Evolutionary conservation across 805 yeast genomes (phyloP), one percentile per base, ranked within the genome.

Genomic region (Metschnikowia hibisci): DNA sequence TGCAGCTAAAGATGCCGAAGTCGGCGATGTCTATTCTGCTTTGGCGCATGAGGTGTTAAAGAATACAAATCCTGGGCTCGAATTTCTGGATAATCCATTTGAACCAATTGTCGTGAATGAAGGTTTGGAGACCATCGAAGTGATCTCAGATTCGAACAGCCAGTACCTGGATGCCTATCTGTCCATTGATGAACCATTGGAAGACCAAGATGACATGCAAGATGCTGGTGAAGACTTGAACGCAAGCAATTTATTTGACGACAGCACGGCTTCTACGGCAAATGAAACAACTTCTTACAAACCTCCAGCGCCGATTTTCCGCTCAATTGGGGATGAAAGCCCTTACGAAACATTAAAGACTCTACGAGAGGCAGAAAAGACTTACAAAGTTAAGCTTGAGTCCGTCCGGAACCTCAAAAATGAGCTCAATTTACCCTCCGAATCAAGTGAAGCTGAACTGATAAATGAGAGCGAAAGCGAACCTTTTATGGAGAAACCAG

Each of bases 301-400:
- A 35, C 39, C 39, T n/a, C 40, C 40, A 11, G 14, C 40, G 20
- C 53, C 50, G 1, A 15, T 42, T 1, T 52, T 52, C 43, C 47
- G 37, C 14, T 45, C 53, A 3, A 42, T 52, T 25, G 28, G 15
- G 11, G 34, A 31, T 12, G 54, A 50, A 16, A 42, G 41, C 10
- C 53, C 51, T 1, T 39, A 34, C 4, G 34, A 32, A 4, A 39
- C 48, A 4, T 42, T 48, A 23, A 34, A 46, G 41, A 44, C 47
- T 31, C 42, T 52, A 23, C 45, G 36, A 28, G 33, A 29, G 3
- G 49, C 56, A 2, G 50, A 52, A 23, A 40, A 41, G 39, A 50
- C 34, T 20, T 52, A 46, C 43, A 34, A 48, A 12, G 34, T 52
- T 20, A 48, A 46, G 32, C 46, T 52, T 9, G 43, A 45, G 4